Conservation (phyloP, 768 basidiomycete genomes). For the Boletus bicolor region DNA sequence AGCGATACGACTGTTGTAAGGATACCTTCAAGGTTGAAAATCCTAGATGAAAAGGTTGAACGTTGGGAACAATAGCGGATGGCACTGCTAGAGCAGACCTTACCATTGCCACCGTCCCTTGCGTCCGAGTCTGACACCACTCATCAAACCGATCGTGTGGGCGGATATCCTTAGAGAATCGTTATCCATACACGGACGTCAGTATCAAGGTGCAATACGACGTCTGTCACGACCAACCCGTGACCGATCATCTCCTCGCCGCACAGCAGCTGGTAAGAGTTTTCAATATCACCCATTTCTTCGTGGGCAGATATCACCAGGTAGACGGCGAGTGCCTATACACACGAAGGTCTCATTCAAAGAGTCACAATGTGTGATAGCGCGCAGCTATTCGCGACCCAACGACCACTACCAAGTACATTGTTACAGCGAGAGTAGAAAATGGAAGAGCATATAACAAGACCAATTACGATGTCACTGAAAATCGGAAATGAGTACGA, state of each 20-base stretch:
- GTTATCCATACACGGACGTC: not conserved
- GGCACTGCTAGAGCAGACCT: not conserved
- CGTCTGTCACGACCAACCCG: too few relatives aligned
- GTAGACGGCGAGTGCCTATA: not conserved
- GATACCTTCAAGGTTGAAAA: conserved; percentile 57
- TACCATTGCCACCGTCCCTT: conserved; percentile 57
- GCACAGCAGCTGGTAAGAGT: too few relatives aligned
- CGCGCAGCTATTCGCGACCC: not conserved
- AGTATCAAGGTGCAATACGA: conserved; percentile 22
- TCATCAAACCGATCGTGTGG: conserved; percentile 57
- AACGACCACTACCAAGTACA: conserved; percentile 19
- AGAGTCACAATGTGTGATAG: conserved; percentile 2
- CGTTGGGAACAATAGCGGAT: not conserved
- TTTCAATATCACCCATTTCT: too few relatives aligned
- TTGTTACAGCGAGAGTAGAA: conserved; percentile 19
- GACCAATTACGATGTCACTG: conserved; percentile 46
- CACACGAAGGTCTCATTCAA: conserved; percentile 3
- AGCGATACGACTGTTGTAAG: conserved; percentile 48
- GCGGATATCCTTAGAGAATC: conserved; percentile 48
- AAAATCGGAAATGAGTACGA: not conserved
- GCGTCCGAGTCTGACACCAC: conserved; percentile 51
- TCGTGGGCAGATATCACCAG: too few relatives aligned
- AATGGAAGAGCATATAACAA: conserved; percentile 7
- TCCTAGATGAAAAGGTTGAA: conserved; percentile 33
- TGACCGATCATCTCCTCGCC: too few relatives aligned